Conservation (phyloP, 352 stramenopile genomes). For the Globisporangium spinosum region DNA sequence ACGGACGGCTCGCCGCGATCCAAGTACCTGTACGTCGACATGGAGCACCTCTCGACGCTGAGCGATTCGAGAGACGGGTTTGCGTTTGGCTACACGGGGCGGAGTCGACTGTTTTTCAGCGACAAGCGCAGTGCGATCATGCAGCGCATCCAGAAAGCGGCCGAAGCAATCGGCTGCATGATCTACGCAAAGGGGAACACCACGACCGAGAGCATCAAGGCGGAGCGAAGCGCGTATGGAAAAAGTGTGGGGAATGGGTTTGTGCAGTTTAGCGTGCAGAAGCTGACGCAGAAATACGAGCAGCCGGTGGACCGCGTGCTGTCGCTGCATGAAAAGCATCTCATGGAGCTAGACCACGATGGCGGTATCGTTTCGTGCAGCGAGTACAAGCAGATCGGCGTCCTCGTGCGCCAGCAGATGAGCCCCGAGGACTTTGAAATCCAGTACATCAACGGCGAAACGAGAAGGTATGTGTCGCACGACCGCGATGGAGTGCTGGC, state of each 20-base stretch:
- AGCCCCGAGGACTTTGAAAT: slow-evolving; percentile 63
- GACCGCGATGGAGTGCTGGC: slow-evolving; percentile 76
- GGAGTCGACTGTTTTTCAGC: slow-evolving; percentile 70
- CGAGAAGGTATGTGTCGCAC: slow-evolving; percentile 48
- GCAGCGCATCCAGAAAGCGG: slow-evolving; percentile 48
- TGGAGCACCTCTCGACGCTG: slow-evolving; percentile 64
- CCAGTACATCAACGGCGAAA: slow-evolving; percentile 63
- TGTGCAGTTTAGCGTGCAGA: slow-evolving; percentile 68
- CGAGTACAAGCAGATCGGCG: slow-evolving; percentile 66
- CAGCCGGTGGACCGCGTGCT: slow-evolving; percentile 45
- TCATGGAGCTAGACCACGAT: slow-evolving; percentile 61
- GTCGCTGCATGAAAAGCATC: slow-evolving; percentile 62
- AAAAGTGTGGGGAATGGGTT: slow-evolving; percentile 50
- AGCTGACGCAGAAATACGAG: slow-evolving; percentile 64
- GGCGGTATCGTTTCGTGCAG: slow-evolving; percentile 54
- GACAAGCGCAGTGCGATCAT: slow-evolving; percentile 51
- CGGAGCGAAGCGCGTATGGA: slow-evolving; percentile 43
- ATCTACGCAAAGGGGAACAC: slow-evolving; percentile 36
- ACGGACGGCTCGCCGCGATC: slow-evolving; percentile 47
- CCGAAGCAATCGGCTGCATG: slow-evolving; percentile 51
- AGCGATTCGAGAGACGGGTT: slow-evolving; percentile 58
- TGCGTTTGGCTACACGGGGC: slow-evolving; percentile 60
- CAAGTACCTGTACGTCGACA: slow-evolving; percentile 78
- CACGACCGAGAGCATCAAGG: slow-evolving; percentile 40
- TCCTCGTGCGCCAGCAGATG: slow-evolving; percentile 49